Evolutionary conservation across 129 eudicot genomes (phyloP), one percentile per base, ranked within the genome.

Genomic region (Centella asiatica): DNA sequence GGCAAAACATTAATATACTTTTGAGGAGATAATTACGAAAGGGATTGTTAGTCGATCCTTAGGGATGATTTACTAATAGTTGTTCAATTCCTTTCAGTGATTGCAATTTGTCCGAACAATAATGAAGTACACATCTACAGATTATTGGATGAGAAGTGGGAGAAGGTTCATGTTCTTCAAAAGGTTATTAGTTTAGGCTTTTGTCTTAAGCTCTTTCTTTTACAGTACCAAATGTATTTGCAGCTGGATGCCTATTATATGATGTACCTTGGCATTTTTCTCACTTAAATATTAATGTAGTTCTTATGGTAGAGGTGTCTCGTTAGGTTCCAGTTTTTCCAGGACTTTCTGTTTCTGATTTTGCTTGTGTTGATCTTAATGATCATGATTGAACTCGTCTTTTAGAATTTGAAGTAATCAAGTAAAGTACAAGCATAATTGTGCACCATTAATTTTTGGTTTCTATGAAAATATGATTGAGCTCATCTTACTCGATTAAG

Each of bases 31-130:
- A 26, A 29, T 37, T 54, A 15, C 13, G 1, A 28, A 24, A 46
- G 60, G 60, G 39, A 23, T 54, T 15, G 60, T 54, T 22, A 13
- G 22, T 1, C 36, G 37, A 11, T 13, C 4, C 27, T 52, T 52
- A 24, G n/a, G 26, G 31, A 5, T 62, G 40, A 22, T 34, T 70
- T 51, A 18, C 48, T 80, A 47, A 63, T 66, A 14, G 48, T 37
- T 51, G 22, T 56, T 28, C 31, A 9, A 12, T 44, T 55, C 36
- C 64, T 61, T 69, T 76, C 76, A 92, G 99, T 92, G 99, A 66
- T 92, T 73, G 99, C 99, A 36, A 77, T 87, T 47, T 92, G 96
- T 75, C 99, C 99, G 59, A 92, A 92, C 78, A 92, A 60, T 64
- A 79, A 68, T 59, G 99, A 92, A 80, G 99, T 92, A 56, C 95